These are phyloP conservation scores for Pyricularia grisea DNA, from an alignment of 2,329 filamentous ascomycete genomes.

Conservation along the genomic window DNA sequence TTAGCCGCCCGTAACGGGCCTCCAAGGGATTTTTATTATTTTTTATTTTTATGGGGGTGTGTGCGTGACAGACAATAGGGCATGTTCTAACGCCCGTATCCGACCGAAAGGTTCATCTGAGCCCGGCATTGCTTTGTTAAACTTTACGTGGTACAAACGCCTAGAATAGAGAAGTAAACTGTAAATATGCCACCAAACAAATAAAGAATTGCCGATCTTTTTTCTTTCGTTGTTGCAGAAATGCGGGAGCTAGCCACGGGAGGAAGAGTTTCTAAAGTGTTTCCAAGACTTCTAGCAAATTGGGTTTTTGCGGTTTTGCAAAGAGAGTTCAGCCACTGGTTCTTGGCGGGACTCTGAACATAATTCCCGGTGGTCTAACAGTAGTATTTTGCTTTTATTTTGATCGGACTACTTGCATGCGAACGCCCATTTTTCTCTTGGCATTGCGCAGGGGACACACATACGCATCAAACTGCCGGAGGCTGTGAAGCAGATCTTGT, in stretches of 20 bases:
- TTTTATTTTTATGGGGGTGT: too few species aligned
- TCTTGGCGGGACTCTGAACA: neutral
- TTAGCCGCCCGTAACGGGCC: neutral
- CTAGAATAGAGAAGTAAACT: neutral
- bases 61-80: neutral
- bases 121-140: neutral
- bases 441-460: neutral
- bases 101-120: neutral
- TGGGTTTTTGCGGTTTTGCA: neutral
- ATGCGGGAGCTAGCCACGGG: neutral
- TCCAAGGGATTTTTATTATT: neutral
- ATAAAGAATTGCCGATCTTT: neutral
- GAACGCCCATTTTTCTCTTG: neutral
- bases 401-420: neutral
- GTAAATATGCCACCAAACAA: neutral
- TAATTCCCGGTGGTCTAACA: neutral
- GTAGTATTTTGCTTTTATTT: neutral
- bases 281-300: neutral
- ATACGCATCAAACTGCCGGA: neutral
- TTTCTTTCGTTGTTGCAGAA: neutral
- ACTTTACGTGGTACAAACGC: neutral
- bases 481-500: neutral
- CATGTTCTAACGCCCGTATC: neutral
- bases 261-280: neutral
- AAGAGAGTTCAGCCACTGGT: neutral